phyloP scores from a whole-genome alignment of 2,329 filamentous ascomycete species.

The Xylariaceae sp. region DNA sequence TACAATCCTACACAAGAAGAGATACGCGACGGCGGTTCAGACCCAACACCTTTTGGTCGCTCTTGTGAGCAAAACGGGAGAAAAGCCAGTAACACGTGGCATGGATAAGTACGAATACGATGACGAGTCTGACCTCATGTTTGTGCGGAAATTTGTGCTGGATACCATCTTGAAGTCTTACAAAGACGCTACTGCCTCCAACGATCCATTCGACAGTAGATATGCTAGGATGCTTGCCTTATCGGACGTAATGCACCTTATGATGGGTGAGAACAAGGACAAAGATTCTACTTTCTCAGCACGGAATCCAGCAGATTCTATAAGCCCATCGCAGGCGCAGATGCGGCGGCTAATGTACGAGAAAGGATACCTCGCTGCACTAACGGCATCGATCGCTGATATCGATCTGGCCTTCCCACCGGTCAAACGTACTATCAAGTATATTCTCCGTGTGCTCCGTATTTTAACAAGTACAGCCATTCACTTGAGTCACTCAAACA shows the following conservation, averaged over 20 bases:
- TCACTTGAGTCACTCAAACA: slow-evolving; percentile 74
- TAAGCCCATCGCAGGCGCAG: slow-evolving; percentile 67
- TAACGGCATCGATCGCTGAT: slow-evolving; percentile 90
- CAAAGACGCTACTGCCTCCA: slow-evolving; percentile 76
- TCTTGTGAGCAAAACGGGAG: slow-evolving; percentile 81
- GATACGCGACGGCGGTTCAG: slow-evolving; percentile 75
- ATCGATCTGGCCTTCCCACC: slow-evolving; percentile 93
- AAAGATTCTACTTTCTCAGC: slow-evolving; percentile 46
- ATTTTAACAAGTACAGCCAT: slow-evolving; percentile 84
- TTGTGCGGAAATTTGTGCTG: slow-evolving; percentile 90
- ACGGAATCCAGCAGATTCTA: slow-evolving; percentile 30
- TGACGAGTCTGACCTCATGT: slow-evolving; percentile 78
- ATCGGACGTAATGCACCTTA: slow-evolving; percentile 86
- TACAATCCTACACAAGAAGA: slow-evolving; percentile 76
- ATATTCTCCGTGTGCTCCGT: slow-evolving; percentile 86
- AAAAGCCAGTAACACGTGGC: slow-evolving; percentile 59
- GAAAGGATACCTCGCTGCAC: slow-evolving; percentile 85
- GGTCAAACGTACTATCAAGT: slow-evolving; percentile 91
- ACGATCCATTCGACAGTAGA: slow-evolving; percentile 76
- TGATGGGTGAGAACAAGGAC: slow-evolving; percentile 73
- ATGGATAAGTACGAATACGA: slow-evolving; percentile 62
- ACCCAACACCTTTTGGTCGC: slow-evolving; percentile 84
- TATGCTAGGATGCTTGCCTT: slow-evolving; percentile 85
- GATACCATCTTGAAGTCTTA: slow-evolving; percentile 91
- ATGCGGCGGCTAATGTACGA: slow-evolving; percentile 96